Conservation (phyloP, 257 asterid genomes). For the Hygrophila difformis region DNA sequence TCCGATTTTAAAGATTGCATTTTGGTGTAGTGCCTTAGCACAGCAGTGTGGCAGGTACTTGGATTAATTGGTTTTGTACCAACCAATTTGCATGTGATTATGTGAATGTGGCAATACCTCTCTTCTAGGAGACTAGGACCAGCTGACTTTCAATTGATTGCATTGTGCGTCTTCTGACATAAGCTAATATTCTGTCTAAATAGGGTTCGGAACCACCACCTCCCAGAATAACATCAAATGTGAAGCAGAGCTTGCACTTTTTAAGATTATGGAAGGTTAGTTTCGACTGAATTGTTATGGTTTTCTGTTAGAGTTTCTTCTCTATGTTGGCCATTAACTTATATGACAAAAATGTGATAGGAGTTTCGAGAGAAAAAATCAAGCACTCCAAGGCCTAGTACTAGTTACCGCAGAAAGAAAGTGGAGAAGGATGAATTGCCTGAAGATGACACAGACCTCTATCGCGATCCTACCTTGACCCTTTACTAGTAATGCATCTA, state of each 20-base stretch:
- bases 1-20: background rate
- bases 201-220: slow-evolving; percentile 68
- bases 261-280: slow-evolving; percentile 69
- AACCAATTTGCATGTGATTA: too few species aligned
- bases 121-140: too few species aligned
- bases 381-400: slow-evolving; percentile 60
- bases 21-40: background rate
- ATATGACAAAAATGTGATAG: slow-evolving; percentile 25
- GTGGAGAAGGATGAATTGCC: slow-evolving; percentile 80
- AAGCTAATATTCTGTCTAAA: slow-evolving; percentile 13
- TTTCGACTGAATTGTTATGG: slow-evolving; percentile 3
- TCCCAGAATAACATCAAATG: slow-evolving; percentile 85
- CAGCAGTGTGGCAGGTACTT: background rate
- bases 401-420: slow-evolving; percentile 85
- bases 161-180: too few species aligned
- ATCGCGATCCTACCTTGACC: slow-evolving; percentile 72
- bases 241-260: slow-evolving; percentile 89
- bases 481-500: slow-evolving; percentile 60
- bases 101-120: too few species aligned
- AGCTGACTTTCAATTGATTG: too few species aligned
- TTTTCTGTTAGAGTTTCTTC: slow-evolving; percentile 6
- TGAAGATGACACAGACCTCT: slow-evolving; percentile 60
- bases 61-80: too few species aligned
- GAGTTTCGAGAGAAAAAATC: slow-evolving; percentile 68
- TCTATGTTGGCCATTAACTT: slow-evolving; percentile 14